Conservation (phyloP, 306 rosid species). For the Cyamopsis tetragonoloba region DNA sequence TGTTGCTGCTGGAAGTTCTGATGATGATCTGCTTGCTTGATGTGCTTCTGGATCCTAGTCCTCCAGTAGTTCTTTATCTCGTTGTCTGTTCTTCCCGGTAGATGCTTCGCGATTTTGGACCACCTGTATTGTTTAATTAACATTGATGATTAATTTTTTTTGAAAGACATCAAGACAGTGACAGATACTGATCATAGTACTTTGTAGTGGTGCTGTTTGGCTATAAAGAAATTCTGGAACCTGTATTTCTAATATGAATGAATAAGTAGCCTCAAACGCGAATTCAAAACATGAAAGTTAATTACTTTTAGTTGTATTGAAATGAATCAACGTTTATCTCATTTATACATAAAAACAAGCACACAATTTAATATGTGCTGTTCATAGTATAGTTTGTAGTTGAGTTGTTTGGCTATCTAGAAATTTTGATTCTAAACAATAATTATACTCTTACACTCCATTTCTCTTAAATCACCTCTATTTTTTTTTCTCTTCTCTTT, state of each 20-base stretch:
- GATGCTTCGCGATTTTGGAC: constrained; percentile 87
- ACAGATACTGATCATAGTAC: not conserved
- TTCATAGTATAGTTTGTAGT: no score
- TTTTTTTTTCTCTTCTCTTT: no score
- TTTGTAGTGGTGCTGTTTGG: not conserved
- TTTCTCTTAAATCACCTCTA: no score
- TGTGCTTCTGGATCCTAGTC: constrained; percentile 81
- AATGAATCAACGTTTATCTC: no score
- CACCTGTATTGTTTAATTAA: constrained; percentile 57
- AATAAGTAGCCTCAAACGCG: not conserved
- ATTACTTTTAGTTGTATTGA: no score
- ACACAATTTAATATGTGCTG: no score
- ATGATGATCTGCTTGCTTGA: constrained; percentile 75
- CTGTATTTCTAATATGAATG: not conserved
- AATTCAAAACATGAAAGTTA: no score
- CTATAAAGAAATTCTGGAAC: not conserved
- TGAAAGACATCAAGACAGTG: not conserved
- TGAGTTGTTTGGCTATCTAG: no score
- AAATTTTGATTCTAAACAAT: no score
- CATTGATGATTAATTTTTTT: constrained; percentile 11
- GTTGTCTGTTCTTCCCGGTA: constrained; percentile 46
- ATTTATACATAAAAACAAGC: no score
- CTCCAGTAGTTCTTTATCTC: constrained; percentile 90
- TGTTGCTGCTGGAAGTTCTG: constrained; percentile 37
- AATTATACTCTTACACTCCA: no score